These are phyloP conservation scores for Rhododendron kiyosumense DNA, from an alignment of 148 eudicot species.

Conservation along the genomic window DNA sequence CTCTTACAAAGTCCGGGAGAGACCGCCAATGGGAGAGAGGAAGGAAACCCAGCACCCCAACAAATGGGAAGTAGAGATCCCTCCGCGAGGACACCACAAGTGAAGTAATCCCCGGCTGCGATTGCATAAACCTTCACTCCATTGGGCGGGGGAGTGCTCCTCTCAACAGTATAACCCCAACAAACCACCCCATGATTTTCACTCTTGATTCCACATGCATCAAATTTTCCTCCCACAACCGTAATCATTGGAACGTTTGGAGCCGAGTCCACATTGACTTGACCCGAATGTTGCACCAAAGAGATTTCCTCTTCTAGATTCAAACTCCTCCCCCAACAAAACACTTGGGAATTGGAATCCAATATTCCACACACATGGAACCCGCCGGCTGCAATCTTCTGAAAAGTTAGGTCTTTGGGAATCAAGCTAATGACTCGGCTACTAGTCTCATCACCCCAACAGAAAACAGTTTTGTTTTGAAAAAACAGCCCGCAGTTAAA, in stretches of 20 bases:
- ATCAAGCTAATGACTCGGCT: constrained; percentile 51
- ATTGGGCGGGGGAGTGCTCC: constrained; percentile 53
- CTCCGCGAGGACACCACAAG: constrained; percentile 65
- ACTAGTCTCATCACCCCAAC: constrained; percentile 87
- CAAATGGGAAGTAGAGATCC: constrained; percentile 51
- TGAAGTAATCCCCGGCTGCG: constrained; percentile 83
- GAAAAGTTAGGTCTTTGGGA: constrained; percentile 50
- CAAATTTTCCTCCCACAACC: constrained; percentile 76
- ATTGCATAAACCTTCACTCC: constrained; percentile 47
- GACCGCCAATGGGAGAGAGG: constrained; percentile 57
- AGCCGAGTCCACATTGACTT: constrained; percentile 46
- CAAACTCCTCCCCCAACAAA: constrained; percentile 82
- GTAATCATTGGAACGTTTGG: constrained; percentile 64
- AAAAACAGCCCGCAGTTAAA: constrained; percentile 80
- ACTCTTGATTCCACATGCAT: constrained; percentile 80
- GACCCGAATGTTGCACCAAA: constrained; percentile 15
- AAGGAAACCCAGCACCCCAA: constrained; percentile 81
- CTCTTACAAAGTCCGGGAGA: constrained; percentile 60
- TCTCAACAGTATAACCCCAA: constrained; percentile 62
- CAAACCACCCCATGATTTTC: constrained; percentile 55
- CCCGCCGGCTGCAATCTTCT: constrained; percentile 77
- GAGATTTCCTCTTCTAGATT: constrained; percentile 45
- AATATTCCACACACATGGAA: constrained; percentile 84
- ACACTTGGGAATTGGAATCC: constrained; percentile 33
- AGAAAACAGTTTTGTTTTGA: constrained; percentile 61